Evolutionary conservation across 352 stramenopile species (phyloP), one percentile per base, ranked within the genome.

Genomic region (Globisporangium paddicum): DNA sequence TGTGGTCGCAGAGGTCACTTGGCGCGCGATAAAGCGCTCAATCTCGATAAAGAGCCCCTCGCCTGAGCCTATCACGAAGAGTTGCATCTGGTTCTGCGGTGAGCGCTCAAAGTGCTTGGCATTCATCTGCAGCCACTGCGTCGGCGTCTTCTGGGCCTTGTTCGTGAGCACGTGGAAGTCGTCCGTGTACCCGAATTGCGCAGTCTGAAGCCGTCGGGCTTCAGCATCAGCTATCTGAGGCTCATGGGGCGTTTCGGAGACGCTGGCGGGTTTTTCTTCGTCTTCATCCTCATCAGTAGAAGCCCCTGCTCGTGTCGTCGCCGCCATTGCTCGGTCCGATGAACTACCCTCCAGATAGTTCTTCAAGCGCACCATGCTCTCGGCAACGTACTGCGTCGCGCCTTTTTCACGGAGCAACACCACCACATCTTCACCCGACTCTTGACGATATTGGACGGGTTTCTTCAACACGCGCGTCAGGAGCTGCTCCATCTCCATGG

Each of bases 31-130:
- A 7, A 88, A 74, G 46, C 79, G 75, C 46, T 83, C 82, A 30
- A 90, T 67, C 55, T 89, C 77, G 40, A 84, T 66, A 42, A 90
- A 92, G 18, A 92, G 51, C 3, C 70, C 75, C 38, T 92, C 82
- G 25, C 77, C 77, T 1, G 78, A 78, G n/a, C 82, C 82, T 16
- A 90, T 64, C n/a, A 93, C 77, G 55, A 93, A 93, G 13, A 93
- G 63, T 68, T 93, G 82, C 58, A 89, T 80, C 63, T 87, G 68
- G 56, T 85, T 89, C 47, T 87, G 73, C 0, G 71, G 63, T 4
- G 77, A 83, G 25, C 71, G 69, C 37, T 64, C 60, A 32, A 90
- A 90, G 47, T 76, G 64, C 42, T 54, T 42, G 18, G 32, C 32
- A 11, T 76, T 73, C 5, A 41, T 61, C 4, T 81, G 28, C 4